phyloP scores from a whole-genome alignment of 2,329 filamentous ascomycete species.

The Niveomyces coronatus region DNA sequence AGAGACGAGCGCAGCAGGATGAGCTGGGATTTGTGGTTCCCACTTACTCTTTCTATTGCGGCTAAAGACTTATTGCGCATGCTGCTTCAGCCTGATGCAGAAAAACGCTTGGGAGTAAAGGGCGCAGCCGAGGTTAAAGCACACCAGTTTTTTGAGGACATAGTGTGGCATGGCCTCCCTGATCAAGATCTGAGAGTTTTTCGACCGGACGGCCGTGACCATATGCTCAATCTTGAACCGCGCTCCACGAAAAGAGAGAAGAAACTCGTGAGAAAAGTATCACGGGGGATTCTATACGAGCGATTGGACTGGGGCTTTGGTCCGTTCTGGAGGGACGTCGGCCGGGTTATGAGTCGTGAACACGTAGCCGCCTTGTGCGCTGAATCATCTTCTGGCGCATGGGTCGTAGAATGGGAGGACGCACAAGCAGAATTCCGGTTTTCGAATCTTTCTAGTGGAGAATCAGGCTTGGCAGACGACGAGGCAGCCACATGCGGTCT shows the following conservation, averaged over 20 bases:
- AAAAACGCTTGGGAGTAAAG: neutral
- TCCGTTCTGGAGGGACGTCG: too few relatives aligned
- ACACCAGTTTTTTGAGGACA: constrained; percentile 1
- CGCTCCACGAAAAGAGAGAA: too few relatives aligned
- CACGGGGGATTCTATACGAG: too few relatives aligned
- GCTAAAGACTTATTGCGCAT: neutral
- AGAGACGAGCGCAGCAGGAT: neutral
- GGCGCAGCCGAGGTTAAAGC: neutral
- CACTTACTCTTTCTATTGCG: neutral
- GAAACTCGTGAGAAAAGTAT: too few relatives aligned
- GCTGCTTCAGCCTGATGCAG: neutral
- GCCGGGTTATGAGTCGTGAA: too few relatives aligned
- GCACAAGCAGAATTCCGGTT: neutral
- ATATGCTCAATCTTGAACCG: constrained; percentile 1
- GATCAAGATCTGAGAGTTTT: constrained; percentile 1
- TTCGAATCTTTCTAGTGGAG: neutral
- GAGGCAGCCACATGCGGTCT: neutral
- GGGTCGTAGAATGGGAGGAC: constrained; percentile 1
- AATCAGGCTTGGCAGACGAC: neutral
- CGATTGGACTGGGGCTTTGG: too few relatives aligned
- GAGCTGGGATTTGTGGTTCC: neutral
- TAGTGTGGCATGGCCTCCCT: neutral
- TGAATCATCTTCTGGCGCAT: too few relatives aligned
- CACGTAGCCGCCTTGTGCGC: too few relatives aligned
- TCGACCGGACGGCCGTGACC: neutral